Evolutionary conservation across 1,284 basidiomycete species (phyloP), one percentile per base, ranked within the genome.

Genomic region (Gymnopus androsaceus): DNA sequence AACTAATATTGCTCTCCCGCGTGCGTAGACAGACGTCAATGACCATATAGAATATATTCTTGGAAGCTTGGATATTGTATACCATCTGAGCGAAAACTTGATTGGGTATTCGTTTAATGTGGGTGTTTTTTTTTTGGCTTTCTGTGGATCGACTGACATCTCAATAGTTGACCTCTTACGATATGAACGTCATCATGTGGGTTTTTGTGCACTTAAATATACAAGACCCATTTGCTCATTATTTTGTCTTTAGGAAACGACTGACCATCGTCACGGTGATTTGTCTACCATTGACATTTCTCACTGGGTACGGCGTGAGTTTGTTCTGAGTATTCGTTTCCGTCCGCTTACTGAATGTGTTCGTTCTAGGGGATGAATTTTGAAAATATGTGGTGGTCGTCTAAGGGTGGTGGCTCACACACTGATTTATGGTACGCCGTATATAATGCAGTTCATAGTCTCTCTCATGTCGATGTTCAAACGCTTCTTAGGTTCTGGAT

Each of bases 11-110:
- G 15, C 14, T 37, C 15, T 3, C 30, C 14, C 8, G 19, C 9
- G 27, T 45, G 8, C 23, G 17, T 54, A 85, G 83, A 83, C 84
- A 9, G 86, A 88, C 65, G 84, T 88, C 3, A 77, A 81, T 57
- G 86, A 88, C 63, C 86, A 88, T 61, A 85, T 86, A 74, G 85
- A 87, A 56, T 86, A 85, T 61, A 82, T 85, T 37, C 66, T 88
- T 41, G 76, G 77, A 6, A 86, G 82, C 59, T 63, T 89, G 51
- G 86, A 88, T 61, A 87, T 85, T 82, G 87, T 87, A 62, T 76
- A 83, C 5, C 78, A 76, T 17, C 82, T 86, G 56, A 75, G 83
- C 14, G 85, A 88, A 64, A 88, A 89, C 64, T 67, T 89, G 63
- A 87, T 89, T 62, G 79, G 79, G 57, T 89, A 84, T 66, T 82